A percentile compares a stretch with the other conserved stretches of the same genome.
phyloP scores from a whole-genome alignment of 768 basidiomycete species.

The Lactarius hatsudake region DNA sequence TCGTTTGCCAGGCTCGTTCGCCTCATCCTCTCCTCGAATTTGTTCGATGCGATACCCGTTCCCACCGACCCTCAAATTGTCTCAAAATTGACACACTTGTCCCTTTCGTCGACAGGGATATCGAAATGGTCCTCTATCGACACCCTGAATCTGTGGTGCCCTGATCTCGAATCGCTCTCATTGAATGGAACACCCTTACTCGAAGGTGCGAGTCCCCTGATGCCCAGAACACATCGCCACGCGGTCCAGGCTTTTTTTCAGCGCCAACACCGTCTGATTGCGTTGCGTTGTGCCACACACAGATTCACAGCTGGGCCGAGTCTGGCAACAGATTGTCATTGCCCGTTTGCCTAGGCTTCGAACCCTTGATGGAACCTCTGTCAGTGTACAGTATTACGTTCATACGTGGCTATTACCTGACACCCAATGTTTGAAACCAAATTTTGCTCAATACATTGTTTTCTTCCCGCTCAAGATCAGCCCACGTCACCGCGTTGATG shows the following conservation, averaged over 20 bases:
- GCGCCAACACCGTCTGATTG: neutral
- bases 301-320: slow-evolving; percentile 40
- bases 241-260: neutral
- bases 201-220: slow-evolving; percentile 41
- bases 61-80: slow-evolving; percentile 32
- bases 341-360: slow-evolving; percentile 64
- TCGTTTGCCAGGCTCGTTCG: slow-evolving; percentile 51
- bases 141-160: slow-evolving; percentile 65
- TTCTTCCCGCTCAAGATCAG: slow-evolving; percentile 50
- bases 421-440: slow-evolving; percentile 6
- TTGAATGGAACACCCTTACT: slow-evolving; percentile 63
- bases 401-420: slow-evolving; percentile 3
- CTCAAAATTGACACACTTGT: slow-evolving; percentile 53
- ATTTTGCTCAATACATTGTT: neutral
- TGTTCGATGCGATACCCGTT: slow-evolving; percentile 37
- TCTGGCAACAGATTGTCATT: slow-evolving; percentile 58
- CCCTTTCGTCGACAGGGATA: slow-evolving; percentile 61
- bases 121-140: slow-evolving; percentile 62
- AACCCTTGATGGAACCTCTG: slow-evolving; percentile 60
- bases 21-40: slow-evolving; percentile 65
- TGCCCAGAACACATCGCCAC: neutral
- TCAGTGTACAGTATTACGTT: slow-evolving; percentile 37
- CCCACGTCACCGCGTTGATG: slow-evolving; percentile 67
- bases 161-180: slow-evolving; percentile 57
- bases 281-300: neutral